Evolutionary conservation across 306 rosid genomes (phyloP).

Genomic region (Cicer chorassanicum): DNA sequence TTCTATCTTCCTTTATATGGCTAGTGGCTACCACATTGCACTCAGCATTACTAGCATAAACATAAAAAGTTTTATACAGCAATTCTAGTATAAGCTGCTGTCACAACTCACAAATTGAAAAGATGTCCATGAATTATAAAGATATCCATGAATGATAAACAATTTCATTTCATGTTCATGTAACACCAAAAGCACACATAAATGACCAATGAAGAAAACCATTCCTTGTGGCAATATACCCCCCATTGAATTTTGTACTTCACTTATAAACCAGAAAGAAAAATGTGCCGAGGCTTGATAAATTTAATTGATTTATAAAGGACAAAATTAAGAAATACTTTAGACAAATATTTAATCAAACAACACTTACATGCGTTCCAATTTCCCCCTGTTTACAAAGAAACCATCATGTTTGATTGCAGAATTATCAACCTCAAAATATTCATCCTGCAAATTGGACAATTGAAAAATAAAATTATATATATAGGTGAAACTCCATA

Average conservation of each 20-base stretch:
- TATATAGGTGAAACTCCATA: conserved; percentile 15
- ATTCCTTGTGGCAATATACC: conserved; percentile 4
- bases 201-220: conserved; percentile 9
- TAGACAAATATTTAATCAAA: conserved; percentile 25
- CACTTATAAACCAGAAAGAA: conserved; percentile 36
- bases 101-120: conserved; percentile 7
- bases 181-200: conserved; percentile 33
- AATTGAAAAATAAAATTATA: conserved; percentile 11
- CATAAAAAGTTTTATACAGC: conserved; percentile 9
- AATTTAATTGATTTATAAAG: conserved; percentile 3
- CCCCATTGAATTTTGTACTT: conserved; percentile 21
- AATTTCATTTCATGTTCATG: conserved; percentile 39
- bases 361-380: conserved; percentile 85
- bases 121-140: conserved; percentile 8
- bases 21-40: not conserved
- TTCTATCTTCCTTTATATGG: conserved; percentile 16
- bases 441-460: conserved; percentile 81
- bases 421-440: conserved; percentile 92
- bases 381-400: conserved; percentile 87
- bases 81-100: conserved; percentile 17
- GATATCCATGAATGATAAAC: conserved; percentile 18
- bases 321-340: conserved; percentile 6
- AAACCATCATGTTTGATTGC: conserved; percentile 91
- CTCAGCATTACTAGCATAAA: conserved; percentile 27
- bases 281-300: conserved; percentile 24